A percentile compares a stretch with the other conserved stretches of the same genome.
phyloP scores from a whole-genome alignment of 805 yeast genomes.

The Scheffersomyces amazonensis region DNA sequence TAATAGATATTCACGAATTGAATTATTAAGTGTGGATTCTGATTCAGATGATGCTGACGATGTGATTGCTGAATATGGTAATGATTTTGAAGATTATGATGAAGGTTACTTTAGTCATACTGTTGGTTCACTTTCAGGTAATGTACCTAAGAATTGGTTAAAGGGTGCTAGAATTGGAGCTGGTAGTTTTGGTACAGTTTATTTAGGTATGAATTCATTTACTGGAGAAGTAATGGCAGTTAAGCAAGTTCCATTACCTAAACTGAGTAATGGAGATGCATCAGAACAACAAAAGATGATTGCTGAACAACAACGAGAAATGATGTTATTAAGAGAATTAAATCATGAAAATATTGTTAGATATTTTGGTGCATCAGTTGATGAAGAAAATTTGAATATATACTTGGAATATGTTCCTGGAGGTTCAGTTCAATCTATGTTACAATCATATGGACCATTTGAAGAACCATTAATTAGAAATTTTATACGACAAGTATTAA shows the following conservation, averaged over 20 bases:
- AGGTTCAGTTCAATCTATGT: constrained; percentile 60
- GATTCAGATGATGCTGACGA: constrained; percentile 41
- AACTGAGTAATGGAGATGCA: constrained; percentile 31
- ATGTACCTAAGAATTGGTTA: constrained; percentile 74
- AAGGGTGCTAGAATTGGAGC: constrained; percentile 92
- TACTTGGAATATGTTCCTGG: constrained; percentile 64
- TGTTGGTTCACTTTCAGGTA: constrained; percentile 6
- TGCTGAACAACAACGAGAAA: constrained; percentile 83
- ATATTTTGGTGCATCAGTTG: constrained; percentile 84
- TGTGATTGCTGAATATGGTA: constrained; percentile 24
- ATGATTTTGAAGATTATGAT: constrained; percentile 6
- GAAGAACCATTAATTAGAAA: constrained; percentile 73
- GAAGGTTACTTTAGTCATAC: constrained; percentile 1
- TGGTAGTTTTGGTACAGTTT: constrained; percentile 94
- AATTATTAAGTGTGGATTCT: constrained; percentile 41
- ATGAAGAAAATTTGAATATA: constrained; percentile 68
- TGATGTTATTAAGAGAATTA: constrained; percentile 69
- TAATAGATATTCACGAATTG: constrained; percentile 44
- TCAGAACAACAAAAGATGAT: constrained; percentile 40
- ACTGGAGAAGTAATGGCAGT: constrained; percentile 98
- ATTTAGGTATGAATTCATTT: constrained; percentile 83
- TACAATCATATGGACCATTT: constrained; percentile 72
- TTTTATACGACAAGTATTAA: constrained; percentile 71
- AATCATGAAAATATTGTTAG: constrained; percentile 92
- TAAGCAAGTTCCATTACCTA: constrained; percentile 79